These are phyloP conservation scores for Casaregolazyma suthepensis DNA, from an alignment of 1,139 yeast genomes.

Conservation along the genomic window DNA sequence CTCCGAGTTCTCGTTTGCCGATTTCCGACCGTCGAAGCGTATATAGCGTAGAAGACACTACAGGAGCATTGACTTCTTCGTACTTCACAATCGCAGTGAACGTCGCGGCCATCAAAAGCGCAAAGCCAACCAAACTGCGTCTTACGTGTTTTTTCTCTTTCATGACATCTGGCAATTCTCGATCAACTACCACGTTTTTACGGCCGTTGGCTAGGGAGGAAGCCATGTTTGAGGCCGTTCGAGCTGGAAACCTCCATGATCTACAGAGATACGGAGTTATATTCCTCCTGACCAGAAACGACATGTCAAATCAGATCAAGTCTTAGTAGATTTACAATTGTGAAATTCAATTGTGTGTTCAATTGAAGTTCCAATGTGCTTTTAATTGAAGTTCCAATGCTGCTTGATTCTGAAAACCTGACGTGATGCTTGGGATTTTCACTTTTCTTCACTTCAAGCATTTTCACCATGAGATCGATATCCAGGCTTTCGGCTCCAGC, in stretches of 20 bases:
- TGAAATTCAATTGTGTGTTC: too few relatives aligned
- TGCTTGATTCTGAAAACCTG: not conserved
- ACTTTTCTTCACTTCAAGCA: conserved; percentile 8
- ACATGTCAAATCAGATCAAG: not conserved
- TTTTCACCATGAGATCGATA: conserved; percentile 4
- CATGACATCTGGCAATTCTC: conserved; percentile 55
- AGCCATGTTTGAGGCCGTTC: not conserved
- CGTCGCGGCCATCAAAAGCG: conserved; percentile 57
- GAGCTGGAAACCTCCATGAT: not conserved
- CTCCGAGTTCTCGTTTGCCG: conserved; percentile 65
- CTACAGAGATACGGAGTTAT: not conserved
- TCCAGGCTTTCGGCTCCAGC: conserved; percentile 20
- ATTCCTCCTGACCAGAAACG: not conserved
- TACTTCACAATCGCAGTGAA: conserved; percentile 77
- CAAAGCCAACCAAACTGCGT: conserved; percentile 53
- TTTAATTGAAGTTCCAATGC: too few relatives aligned
- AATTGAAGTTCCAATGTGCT: too few relatives aligned
- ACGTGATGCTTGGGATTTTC: not conserved
- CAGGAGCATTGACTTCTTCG: conserved; percentile 84
- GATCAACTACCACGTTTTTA: conserved; percentile 29
- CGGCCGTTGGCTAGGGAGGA: not conserved
- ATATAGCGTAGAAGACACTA: conserved; percentile 80
- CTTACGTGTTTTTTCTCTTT: conserved; percentile 47
- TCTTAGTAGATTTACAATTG: not conserved
- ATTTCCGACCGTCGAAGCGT: conserved; percentile 70